Conservation (phyloP, 306 rosid species). For the Gastrolobium bilobum region DNA sequence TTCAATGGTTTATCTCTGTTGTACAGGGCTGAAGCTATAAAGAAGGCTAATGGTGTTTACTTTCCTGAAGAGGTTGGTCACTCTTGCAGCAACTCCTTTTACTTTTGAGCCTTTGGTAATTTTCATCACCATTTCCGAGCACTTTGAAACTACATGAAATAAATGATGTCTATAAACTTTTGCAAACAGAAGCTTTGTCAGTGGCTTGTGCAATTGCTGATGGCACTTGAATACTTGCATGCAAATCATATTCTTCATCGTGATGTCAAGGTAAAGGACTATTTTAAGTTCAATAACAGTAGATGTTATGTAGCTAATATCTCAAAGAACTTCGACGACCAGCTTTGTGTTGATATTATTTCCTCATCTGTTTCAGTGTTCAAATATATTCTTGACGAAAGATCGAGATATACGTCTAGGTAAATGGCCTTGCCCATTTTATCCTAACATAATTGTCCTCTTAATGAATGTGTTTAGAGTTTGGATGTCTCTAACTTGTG, state of each 20-base stretch:
- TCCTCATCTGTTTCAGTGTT: conserved; percentile 74
- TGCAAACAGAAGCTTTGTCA: conserved; percentile 83
- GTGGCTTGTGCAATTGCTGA: conserved; percentile 98
- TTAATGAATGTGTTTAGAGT: background rate
- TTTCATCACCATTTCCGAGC: conserved; percentile 35
- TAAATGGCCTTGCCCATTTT: conserved; percentile 40
- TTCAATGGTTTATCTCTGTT: conserved; percentile 36
- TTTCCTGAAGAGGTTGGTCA: conserved; percentile 87
- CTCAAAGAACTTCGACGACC: conserved; percentile 40
- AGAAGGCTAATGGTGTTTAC: conserved; percentile 75
- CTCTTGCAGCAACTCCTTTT: conserved; percentile 25
- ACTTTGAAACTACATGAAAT: conserved; percentile 6
- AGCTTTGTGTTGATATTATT: conserved; percentile 40
- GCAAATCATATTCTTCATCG: conserved; percentile 94
- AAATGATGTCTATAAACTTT: conserved; percentile 27
- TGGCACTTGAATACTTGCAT: conserved; percentile 98
- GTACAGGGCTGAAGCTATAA: conserved; percentile 85
- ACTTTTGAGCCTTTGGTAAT: conserved; percentile 22
- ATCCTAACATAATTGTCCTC: conserved; percentile 10
- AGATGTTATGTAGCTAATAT: conserved; percentile 21
- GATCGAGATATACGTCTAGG: conserved; percentile 95
- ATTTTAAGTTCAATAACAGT: conserved; percentile 31
- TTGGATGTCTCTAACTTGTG: background rate
- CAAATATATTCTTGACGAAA: conserved; percentile 95
- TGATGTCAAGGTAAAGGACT: conserved; percentile 84